These are phyloP conservation scores for Kentomonas sorsogonicus DNA, from an alignment of 208 protist species.

Conservation along the genomic window DNA sequence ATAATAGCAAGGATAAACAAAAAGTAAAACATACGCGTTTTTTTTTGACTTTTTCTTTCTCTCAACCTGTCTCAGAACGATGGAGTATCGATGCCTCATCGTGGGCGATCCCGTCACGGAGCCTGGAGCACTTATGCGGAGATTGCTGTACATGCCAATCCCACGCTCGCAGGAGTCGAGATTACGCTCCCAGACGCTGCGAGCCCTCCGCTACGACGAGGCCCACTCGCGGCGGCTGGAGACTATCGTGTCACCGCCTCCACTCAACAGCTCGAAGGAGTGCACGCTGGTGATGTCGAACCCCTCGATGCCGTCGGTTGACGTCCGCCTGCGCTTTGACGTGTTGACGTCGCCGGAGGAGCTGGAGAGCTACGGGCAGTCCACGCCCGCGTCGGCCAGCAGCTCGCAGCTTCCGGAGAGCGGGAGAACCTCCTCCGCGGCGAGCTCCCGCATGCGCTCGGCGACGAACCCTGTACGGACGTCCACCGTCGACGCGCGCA, in stretches of 20 bases:
- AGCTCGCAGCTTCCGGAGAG: background rate
- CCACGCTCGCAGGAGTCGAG: constrained; percentile 13
- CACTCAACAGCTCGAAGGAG: constrained; percentile 3
- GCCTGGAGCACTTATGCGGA: constrained; percentile 30
- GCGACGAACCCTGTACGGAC: too few species aligned
- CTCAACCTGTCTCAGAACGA: constrained; percentile 6
- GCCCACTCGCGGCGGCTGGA: background rate
- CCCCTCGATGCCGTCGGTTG: constrained; percentile 43
- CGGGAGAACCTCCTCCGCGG: background rate
- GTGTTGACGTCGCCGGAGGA: constrained; percentile 23
- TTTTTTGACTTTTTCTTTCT: constrained; percentile 17
- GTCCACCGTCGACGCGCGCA: too few species aligned
- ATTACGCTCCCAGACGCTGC: constrained; percentile 12
- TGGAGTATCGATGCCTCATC: constrained; percentile 57
- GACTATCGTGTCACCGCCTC: background rate
- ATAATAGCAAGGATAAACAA: background rate
- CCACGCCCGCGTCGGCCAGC: too few species aligned
- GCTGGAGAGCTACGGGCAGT: constrained; percentile 10
- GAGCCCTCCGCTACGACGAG: constrained; percentile 13
- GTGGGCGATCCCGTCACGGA: constrained; percentile 34
- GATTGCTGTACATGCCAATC: constrained; percentile 26
- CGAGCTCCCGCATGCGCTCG: background rate
- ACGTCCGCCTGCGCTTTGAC: constrained; percentile 31
- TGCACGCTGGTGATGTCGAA: constrained; percentile 29
- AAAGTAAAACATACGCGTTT: constrained; percentile 2